A percentile compares a stretch with the other conserved stretches of the same genome.
Evolutionary conservation across 2,329 filamentous ascomycete genomes (phyloP).

Genomic region (Penicillium sp.): DNA sequence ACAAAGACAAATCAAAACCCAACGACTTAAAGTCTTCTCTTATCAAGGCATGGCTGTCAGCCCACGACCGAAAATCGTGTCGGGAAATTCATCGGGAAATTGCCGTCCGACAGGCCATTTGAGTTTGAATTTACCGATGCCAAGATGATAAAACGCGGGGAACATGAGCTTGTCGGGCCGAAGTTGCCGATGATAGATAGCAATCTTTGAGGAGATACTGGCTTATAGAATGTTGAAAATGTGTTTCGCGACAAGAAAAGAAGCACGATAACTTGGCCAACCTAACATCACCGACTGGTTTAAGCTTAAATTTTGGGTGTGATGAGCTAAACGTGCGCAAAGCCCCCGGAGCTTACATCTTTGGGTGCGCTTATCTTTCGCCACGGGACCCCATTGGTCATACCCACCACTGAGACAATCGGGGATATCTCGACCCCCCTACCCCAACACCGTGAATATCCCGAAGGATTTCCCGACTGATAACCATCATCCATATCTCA

Average conservation of each 20-base stretch:
- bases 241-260: neutral
- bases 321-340: neutral
- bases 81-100: conserved; percentile 17
- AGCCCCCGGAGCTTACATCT: neutral
- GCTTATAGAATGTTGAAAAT: neutral
- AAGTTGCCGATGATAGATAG: neutral
- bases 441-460: conserved; percentile 9
- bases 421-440: conserved; percentile 1
- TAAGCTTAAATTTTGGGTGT: neutral
- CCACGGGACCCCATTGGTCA: neutral
- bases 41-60: conserved; percentile 4
- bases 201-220: neutral
- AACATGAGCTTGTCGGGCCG: neutral
- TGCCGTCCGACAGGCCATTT: neutral
- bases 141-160: conserved; percentile 17
- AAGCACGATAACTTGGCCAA: too few species aligned
- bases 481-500: neutral
- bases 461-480: conserved; percentile 14
- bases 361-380: conserved; percentile 1
- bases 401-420: neutral
- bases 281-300: neutral
- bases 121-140: conserved; percentile 10
- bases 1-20: neutral
- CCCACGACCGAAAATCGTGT: neutral
- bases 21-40: neutral